phyloP scores from a whole-genome alignment of 2,329 filamentous ascomycete species.

The Diaporthe amygdali region DNA sequence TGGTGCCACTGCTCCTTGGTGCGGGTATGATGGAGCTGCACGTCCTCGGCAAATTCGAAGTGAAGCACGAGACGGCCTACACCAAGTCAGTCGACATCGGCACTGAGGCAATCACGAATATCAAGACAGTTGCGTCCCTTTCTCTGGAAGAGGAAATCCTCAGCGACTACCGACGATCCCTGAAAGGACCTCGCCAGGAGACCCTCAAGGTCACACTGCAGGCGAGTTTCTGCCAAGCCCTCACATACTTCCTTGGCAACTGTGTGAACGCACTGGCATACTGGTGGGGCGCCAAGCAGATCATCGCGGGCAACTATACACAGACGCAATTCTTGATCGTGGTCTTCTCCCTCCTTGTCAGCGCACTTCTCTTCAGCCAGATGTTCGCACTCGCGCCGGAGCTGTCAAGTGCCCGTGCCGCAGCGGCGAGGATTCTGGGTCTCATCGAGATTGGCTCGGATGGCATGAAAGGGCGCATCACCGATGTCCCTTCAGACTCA shows the following conservation, averaged over 20 bases:
- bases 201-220: constrained; percentile 34
- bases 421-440: constrained; percentile 47
- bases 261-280: constrained; percentile 54
- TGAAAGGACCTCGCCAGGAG: constrained; percentile 58
- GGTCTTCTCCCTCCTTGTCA: constrained; percentile 54
- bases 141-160: constrained; percentile 59
- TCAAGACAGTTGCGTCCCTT: constrained; percentile 66
- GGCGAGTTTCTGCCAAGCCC: constrained; percentile 22
- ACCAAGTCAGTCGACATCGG: constrained; percentile 67
- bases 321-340: constrained; percentile 64
- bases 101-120: constrained; percentile 69
- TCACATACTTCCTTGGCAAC: constrained; percentile 26
- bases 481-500: background rate
- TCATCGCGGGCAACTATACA: constrained; percentile 57
- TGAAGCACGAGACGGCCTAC: constrained; percentile 68
- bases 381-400: constrained; percentile 65
- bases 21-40: constrained; percentile 73
- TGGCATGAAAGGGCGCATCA: constrained; percentile 9
- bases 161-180: constrained; percentile 56
- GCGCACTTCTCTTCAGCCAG: constrained; percentile 61
- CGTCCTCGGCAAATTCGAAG: constrained; percentile 65
- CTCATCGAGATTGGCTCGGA: constrained; percentile 28
- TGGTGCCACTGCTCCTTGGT: constrained; percentile 71
- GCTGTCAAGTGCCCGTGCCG: constrained; percentile 54
- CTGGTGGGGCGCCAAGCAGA: constrained; percentile 66